Percentiles rank a stretch among this genome's conserved stretches.
These are phyloP conservation scores for Gyrodon lividus DNA, from an alignment of 768 basidiomycete genomes.

Conservation along the genomic window DNA sequence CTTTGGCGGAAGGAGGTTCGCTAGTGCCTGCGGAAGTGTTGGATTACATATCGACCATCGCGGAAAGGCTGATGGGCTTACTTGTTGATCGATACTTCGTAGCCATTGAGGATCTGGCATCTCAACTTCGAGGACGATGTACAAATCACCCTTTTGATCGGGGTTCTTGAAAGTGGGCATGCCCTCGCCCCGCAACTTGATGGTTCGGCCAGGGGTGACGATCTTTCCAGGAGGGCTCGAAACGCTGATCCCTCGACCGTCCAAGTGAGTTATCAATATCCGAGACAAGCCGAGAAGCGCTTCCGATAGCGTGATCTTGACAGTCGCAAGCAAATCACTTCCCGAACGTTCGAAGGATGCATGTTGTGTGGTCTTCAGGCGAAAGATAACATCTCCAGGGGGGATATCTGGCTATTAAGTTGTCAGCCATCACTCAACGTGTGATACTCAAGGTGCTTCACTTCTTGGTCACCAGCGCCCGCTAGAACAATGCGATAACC, in stretches of 20 bases:
- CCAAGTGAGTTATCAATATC: constrained; percentile 86
- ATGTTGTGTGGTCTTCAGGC: constrained; percentile 66
- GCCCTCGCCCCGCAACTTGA: constrained; percentile 80
- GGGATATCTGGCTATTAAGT: constrained; percentile 73
- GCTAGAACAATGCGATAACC: constrained; percentile 81
- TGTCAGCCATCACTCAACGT: constrained; percentile 7
- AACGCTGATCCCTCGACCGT: constrained; percentile 87
- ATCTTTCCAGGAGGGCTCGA: constrained; percentile 73
- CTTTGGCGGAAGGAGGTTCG: constrained; percentile 71
- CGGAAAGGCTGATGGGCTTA: constrained; percentile 26
- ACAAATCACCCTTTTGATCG: constrained; percentile 75
- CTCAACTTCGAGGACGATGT: constrained; percentile 80
- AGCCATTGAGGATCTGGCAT: constrained; percentile 87
- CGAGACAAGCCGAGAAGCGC: constrained; percentile 94
- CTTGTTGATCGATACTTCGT: constrained; percentile 57
- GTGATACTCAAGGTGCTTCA: constrained; percentile 29
- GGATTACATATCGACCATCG: constrained; percentile 2
- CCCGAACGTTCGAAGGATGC: constrained; percentile 81
- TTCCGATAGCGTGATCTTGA: constrained; percentile 89
- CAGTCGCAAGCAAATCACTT: constrained; percentile 74
- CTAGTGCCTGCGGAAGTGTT: constrained; percentile 51
- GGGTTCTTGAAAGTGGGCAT: constrained; percentile 78
- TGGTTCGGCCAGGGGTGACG: constrained; percentile 69
- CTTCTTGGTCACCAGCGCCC: constrained; percentile 92
- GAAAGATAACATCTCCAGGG: constrained; percentile 89